These are phyloP conservation scores for Saccharata proteae DNA, from an alignment of 2,329 filamentous ascomycete species.

Conservation along the genomic window DNA sequence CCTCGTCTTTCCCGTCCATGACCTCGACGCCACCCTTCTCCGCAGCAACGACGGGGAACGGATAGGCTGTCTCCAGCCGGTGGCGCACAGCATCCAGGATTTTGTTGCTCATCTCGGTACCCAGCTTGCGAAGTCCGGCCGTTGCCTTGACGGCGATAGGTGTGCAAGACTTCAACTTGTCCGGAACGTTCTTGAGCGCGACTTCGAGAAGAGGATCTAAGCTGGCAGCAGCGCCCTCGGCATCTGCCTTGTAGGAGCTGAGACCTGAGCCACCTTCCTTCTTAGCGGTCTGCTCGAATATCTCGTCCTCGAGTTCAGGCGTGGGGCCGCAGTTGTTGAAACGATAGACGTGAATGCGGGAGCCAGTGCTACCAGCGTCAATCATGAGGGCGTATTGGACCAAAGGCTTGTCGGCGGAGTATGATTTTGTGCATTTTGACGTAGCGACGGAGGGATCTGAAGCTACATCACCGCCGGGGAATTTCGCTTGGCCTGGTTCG, in stretches of 20 bases:
- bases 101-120: slow-evolving; percentile 63
- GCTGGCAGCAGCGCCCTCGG: slow-evolving; percentile 77
- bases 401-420: slow-evolving; percentile 79
- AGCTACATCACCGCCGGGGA: slow-evolving; percentile 29
- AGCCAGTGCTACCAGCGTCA: slow-evolving; percentile 94
- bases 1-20: slow-evolving; percentile 96
- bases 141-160: slow-evolving; percentile 97
- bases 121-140: slow-evolving; percentile 80
- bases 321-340: slow-evolving; percentile 97
- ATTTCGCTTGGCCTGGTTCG: slow-evolving; percentile 7
- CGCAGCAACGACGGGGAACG: slow-evolving; percentile 82
- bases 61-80: slow-evolving; percentile 77
- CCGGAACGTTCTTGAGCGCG: slow-evolving; percentile 72
- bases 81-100: slow-evolving; percentile 77
- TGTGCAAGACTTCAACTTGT: slow-evolving; percentile 80
- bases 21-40: slow-evolving; percentile 83
- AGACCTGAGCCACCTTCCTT: slow-evolving; percentile 65
- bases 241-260: slow-evolving; percentile 77
- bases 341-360: slow-evolving; percentile 94
- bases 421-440: slow-evolving; percentile 68
- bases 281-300: slow-evolving; percentile 89
- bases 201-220: slow-evolving; percentile 79
- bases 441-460: slow-evolving; percentile 51
- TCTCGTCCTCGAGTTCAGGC: slow-evolving; percentile 86
- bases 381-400: slow-evolving; percentile 99